phyloP scores from a whole-genome alignment of 805 yeast species.

The Sporopachydermia quercuum region DNA sequence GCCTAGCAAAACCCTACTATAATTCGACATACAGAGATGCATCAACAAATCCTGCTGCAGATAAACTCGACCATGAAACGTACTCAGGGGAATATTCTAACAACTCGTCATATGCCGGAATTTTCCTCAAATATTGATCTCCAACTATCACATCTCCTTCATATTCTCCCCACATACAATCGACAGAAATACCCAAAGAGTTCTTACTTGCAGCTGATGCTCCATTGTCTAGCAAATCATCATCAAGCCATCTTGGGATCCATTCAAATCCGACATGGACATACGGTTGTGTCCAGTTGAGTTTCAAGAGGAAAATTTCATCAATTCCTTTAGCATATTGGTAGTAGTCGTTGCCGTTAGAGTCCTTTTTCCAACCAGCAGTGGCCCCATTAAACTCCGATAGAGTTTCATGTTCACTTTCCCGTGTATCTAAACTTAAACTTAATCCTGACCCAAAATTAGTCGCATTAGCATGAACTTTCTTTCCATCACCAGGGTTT shows the following conservation, averaged over 20 bases:
- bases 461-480: neutral
- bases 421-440: too few relatives aligned
- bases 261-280: conserved; percentile 60
- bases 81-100: conserved; percentile 50
- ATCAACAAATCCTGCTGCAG: conserved; percentile 49
- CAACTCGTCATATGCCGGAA: conserved; percentile 65
- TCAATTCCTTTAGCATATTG: conserved; percentile 51
- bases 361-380: conserved; percentile 4
- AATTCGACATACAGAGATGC: conserved; percentile 34
- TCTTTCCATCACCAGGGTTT: neutral
- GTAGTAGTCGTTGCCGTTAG: conserved; percentile 23
- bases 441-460: too few relatives aligned
- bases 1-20: too few relatives aligned
- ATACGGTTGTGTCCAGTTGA: conserved; percentile 36
- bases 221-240: conserved; percentile 19
- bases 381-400: too few relatives aligned
- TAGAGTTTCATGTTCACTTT: too few relatives aligned
- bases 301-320: conserved; percentile 46
- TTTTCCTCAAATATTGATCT: conserved; percentile 24
- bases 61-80: conserved; percentile 48
- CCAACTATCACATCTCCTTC: conserved; percentile 27
- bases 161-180: conserved; percentile 73
- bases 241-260: conserved; percentile 48
- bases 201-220: conserved; percentile 11
- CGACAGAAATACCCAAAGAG: conserved; percentile 39